Base-by-base conservation (phyloP, 2,329 filamentous ascomycete genomes). In the Monosporascus sp. region DNA sequence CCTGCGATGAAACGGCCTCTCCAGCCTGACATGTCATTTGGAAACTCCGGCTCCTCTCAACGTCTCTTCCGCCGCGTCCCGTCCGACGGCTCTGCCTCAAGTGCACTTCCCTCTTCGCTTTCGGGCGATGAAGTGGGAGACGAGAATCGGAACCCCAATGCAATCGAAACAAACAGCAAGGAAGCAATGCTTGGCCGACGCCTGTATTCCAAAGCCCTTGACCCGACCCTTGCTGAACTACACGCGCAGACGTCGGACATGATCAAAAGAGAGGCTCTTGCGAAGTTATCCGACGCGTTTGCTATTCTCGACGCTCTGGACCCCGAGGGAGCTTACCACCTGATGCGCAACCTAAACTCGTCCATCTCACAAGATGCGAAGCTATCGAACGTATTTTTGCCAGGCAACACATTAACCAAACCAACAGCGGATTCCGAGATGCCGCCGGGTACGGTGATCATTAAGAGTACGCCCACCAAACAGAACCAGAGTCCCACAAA, bases 11-110 rank as follows among this genome's bases (percentile, higher is more conserved):
- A 90, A 70, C 86, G 89, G 58, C 92, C 93, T 0, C 78, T 97
- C 2, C 90, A 91, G 51, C 81, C 94, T 2, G 90, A 97, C 64
- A 86, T 96, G 77, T 95, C 88, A 6, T 97, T 95, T 71, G 94
- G 93, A 49, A 97, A 97, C 70, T 88, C 86, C 7, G 90, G 89
- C 1, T 97, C 93, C 1, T 96, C 92, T 17, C 90, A 96, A 60
- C 86, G 92, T 51, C 86, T 96, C 50, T 97, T 97, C 75, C 89
- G 90, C 58, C 84, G 93, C 24, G 90, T 96, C 1, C 80, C 81
- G 1, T 94, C 92, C 0, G 88, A 90, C 62, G 76, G 78, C 61
- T 83, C 77, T 22, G 74, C 70, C 6, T 71, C 72, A 1, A 71
- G 73, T 5, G 72, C 74, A 31, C 53, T 70, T 2, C 57, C 63